Percentiles rank a stretch among this genome's conserved stretches.
Conservation (phyloP, 1,284 basidiomycete species). For the Austroboletus novae-zelandiae region DNA sequence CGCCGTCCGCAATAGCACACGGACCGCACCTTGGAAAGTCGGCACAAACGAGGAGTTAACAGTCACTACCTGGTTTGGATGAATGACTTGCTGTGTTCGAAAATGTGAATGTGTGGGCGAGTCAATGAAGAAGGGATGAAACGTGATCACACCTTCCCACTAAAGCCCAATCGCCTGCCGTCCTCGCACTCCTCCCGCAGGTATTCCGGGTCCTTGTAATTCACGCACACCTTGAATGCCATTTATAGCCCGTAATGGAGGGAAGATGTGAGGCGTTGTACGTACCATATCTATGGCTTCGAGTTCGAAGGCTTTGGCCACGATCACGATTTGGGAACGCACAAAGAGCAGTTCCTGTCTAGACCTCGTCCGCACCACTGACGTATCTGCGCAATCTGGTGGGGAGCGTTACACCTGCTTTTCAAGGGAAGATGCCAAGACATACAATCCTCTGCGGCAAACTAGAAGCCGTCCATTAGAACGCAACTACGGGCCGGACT, state of each 20-base stretch:
- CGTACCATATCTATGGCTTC: conserved; percentile 87
- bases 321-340: conserved; percentile 81
- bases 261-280: neutral
- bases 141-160: conserved; percentile 64
- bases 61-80: conserved; percentile 79
- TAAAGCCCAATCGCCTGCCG: conserved; percentile 77
- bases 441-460: conserved; percentile 89
- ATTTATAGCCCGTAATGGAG: conserved; percentile 2
- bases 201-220: conserved; percentile 77
- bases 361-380: conserved; percentile 74
- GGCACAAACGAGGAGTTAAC: conserved; percentile 85
- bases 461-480: conserved; percentile 46
- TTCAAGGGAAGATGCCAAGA: neutral
- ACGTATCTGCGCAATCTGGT: conserved; percentile 84
- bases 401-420: conserved; percentile 5
- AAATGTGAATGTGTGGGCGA: conserved; percentile 1
- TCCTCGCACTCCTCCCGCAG: conserved; percentile 78
- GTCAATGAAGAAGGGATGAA: neutral
- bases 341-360: conserved; percentile 81
- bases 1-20: neutral
- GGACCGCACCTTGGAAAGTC: conserved; percentile 56
- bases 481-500: conserved; percentile 2
- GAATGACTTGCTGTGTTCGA: conserved; percentile 83
- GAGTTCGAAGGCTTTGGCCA: conserved; percentile 82
- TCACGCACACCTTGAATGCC: conserved; percentile 73